phyloP scores from a whole-genome alignment of 768 basidiomycete genomes.

The Tubosaeta brunneosetosa region DNA sequence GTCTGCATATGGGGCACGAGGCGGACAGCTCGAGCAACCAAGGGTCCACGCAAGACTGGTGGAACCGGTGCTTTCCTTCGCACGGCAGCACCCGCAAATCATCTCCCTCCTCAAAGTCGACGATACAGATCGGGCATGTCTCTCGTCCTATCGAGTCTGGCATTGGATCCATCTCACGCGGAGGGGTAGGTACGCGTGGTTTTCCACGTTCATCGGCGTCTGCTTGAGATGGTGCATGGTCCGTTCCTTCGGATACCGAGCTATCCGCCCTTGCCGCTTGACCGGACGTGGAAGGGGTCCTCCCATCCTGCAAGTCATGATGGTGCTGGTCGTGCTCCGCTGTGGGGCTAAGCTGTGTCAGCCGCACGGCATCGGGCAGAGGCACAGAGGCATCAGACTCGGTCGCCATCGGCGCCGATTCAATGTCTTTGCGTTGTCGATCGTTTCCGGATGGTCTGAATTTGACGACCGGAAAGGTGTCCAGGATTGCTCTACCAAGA shows the following conservation, averaged over 20 bases:
- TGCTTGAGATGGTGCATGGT: slow-evolving; percentile 3
- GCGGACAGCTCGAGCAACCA: slow-evolving; percentile 90
- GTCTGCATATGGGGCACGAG: slow-evolving; percentile 88
- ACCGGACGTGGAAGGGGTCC: background rate
- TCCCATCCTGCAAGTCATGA: background rate
- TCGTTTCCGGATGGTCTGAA: slow-evolving; percentile 45
- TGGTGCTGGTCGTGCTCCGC: background rate
- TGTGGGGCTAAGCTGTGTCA: slow-evolving; percentile 2
- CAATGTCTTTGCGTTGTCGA: slow-evolving; percentile 30
- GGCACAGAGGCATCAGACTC: background rate
- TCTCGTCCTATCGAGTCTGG: slow-evolving; percentile 72
- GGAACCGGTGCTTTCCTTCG: slow-evolving; percentile 87
- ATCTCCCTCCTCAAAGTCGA: slow-evolving; percentile 92
- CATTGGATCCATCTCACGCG: slow-evolving; percentile 35
- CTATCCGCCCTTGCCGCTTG: slow-evolving; percentile 2
- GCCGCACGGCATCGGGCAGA: slow-evolving; percentile 9
- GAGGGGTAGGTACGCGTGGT: background rate
- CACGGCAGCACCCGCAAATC: slow-evolving; percentile 88
- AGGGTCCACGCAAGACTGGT: slow-evolving; percentile 85
- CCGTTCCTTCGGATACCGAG: slow-evolving; percentile 1
- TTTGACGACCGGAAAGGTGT: slow-evolving; percentile 93
- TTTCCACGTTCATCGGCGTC: background rate
- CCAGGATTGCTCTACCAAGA: slow-evolving; percentile 86
- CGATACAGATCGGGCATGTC: slow-evolving; percentile 92
- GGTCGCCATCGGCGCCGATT: slow-evolving; percentile 13